Base-by-base conservation (phyloP, 306 rosid genomes). In the Clitoria ternatea region DNA sequence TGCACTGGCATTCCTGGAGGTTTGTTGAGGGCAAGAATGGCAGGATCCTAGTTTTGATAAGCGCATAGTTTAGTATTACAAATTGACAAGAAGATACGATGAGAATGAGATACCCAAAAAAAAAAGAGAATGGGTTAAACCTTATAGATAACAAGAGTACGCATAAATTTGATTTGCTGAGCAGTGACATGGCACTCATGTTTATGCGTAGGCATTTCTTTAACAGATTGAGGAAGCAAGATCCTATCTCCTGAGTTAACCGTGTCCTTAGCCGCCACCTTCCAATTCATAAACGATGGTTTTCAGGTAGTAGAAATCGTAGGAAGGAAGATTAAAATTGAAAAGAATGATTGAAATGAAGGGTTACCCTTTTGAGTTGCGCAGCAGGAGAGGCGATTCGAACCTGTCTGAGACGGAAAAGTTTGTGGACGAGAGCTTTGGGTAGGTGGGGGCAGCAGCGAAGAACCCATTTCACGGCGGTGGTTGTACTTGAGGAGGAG, bases 1-100 rank as follows among this genome's bases (percentile, higher is more conserved):
- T 93, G 97, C 23, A 89, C 98, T 2, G 95, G 89, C 95, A 94
- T 74, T 72, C 97, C 97, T 7, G 97, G 89, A 70, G 98, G 97
- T 84, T 94, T 94, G 69, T 90, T 90, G 78, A 89, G 76, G 48
- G 85, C 95, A 45, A 90, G 73, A 69, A 78, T 87, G 15, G 92
- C 86, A 15, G 95, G 88, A 85, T 94, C 98, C 97, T 88, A 61
- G 66, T 40, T 54, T 69, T 66, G 40, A 70, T 8, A 61, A 61
- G 26, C 7, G 68, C 6, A 29, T 29, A 0, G 26, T 4, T 48
- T 29, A 0, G 39, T n/a, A 15, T 47, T 60, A 82, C 13, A 43
- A 26, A 13, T 19, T 17, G 1, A 20, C n/a, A 62, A 75, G 43
- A 35, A 59, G 9, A 64, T 24, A 30, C 4, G 22, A 11, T 26